Base-by-base conservation (phyloP, 768 basidiomycete genomes). In the Collybia mongolica region DNA sequence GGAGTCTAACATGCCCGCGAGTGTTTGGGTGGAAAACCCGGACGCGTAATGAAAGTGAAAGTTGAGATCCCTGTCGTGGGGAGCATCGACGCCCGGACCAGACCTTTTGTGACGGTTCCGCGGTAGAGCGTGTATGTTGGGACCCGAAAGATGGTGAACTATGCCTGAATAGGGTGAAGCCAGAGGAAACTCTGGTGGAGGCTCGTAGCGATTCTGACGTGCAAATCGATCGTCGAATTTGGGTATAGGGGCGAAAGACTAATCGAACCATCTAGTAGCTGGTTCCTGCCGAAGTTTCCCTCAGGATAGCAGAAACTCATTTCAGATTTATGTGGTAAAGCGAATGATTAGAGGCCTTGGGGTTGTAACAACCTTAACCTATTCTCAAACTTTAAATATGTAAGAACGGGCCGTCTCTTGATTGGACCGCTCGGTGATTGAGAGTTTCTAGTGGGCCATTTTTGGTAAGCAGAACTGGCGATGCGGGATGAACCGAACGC, bases 131-230 rank as follows among this genome's bases (percentile, higher is more conserved):
- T 81, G 79, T 76, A 83, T 84, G 86, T 82, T 86, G 82, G 83
- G 85, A 86, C 84, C 86, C 83, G 84, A 87, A 88, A 86, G 84
- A 87, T 87, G 84, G 84, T 87, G 85, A 87, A 87, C 83, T 87
- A 87, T 88, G 84, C 71, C 70, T 86, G 85, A 84, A 82, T 84
- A 88, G 84, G 85, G 85, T 78, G 83, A 88, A 89, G 88, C 86
- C 88, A 90, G 87, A 86, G 88, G 86, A 90, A 90, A 90, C 88
- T 87, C 87, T 89, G 88, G 86, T 90, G 87, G 87, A 89, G 85
- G 88, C 84, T 87, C 83, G 84, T 86, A 90, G 88, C 86, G 83
- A 85, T 90, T 89, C 88, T 90, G 88, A 89, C 85, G 84, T 90
- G 88, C 88, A 90, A 90, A 90, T 90, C 86, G 84, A 88, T 90